These are phyloP conservation scores for Pythium aristosporum DNA, from an alignment of 352 stramenopile species.

Conservation along the genomic window DNA sequence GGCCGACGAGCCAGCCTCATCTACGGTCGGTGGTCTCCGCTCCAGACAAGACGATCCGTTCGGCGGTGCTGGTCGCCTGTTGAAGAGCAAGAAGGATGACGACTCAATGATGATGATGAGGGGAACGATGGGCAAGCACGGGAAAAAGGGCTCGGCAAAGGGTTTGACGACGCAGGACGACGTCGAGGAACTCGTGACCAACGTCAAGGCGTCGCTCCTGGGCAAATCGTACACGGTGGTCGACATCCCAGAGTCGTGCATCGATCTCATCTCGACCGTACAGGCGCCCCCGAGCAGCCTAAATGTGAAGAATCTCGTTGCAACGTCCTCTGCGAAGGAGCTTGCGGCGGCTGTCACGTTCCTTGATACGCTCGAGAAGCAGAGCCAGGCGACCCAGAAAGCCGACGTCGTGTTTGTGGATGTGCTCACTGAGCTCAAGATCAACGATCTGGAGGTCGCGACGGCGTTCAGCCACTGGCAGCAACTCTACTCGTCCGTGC, in stretches of 20 bases:
- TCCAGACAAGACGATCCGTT: slow-evolving; percentile 8
- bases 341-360: slow-evolving; percentile 68
- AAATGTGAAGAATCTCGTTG: slow-evolving; percentile 65
- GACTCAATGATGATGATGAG: slow-evolving; percentile 54
- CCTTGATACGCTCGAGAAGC: slow-evolving; percentile 75
- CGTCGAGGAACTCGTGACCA: slow-evolving; percentile 52
- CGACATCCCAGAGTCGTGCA: slow-evolving; percentile 75
- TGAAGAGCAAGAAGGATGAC: slow-evolving; percentile 59
- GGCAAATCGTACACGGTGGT: slow-evolving; percentile 70
- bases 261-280: slow-evolving; percentile 62
- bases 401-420: slow-evolving; percentile 56
- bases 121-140: slow-evolving; percentile 11
- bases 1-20: slow-evolving; percentile 2
- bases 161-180: neutral
- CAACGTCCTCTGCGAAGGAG: slow-evolving; percentile 68
- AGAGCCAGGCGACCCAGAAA: slow-evolving; percentile 47
- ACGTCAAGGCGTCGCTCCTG: slow-evolving; percentile 53
- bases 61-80: slow-evolving; percentile 33
- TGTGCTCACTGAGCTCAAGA: slow-evolving; percentile 67
- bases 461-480: slow-evolving; percentile 66
- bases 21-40: neutral
- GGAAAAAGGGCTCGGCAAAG: slow-evolving; percentile 13
- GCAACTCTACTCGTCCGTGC: slow-evolving; percentile 47
- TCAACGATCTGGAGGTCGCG: slow-evolving; percentile 78
- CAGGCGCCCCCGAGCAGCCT: slow-evolving; percentile 32